Percentiles rank a stretch among this genome's conserved stretches.
Conservation (phyloP, 2,329 filamentous ascomycete species). For the Fusarium sp. region DNA sequence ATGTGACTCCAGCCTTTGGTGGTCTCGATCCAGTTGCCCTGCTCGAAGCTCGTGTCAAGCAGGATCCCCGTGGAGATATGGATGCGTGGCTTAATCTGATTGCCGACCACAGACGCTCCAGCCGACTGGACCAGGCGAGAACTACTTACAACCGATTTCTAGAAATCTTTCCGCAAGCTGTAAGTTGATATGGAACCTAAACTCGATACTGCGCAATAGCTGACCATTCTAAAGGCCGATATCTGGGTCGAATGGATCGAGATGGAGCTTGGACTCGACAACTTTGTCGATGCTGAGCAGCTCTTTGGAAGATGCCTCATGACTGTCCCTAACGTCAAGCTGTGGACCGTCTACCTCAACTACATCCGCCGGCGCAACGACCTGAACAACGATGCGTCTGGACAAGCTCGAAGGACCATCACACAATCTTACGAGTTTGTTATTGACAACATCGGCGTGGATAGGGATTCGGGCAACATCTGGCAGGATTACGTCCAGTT, state of each 20-base stretch:
- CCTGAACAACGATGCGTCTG: constrained; percentile 79
- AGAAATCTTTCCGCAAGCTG: constrained; percentile 87
- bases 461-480: constrained; percentile 88
- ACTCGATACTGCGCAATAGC: constrained; percentile 15
- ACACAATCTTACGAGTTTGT: constrained; percentile 93
- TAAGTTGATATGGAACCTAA: constrained; percentile 65
- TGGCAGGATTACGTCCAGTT: constrained; percentile 98
- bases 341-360: constrained; percentile 95
- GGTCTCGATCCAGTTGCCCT: constrained; percentile 78
- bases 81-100: constrained; percentile 93
- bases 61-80: constrained; percentile 92
- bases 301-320: constrained; percentile 87
- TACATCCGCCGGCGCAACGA: constrained; percentile 95
- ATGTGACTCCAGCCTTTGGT: constrained; percentile 54
- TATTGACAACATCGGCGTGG: constrained; percentile 87
- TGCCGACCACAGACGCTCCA: constrained; percentile 83
- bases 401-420: constrained; percentile 82
- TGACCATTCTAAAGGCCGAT: constrained; percentile 75
- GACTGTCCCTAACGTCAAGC: constrained; percentile 81
- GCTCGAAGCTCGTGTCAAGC: constrained; percentile 89
- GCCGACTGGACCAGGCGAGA: constrained; percentile 84
- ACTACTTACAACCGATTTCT: constrained; percentile 88
- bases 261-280: constrained; percentile 89
- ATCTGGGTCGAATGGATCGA: constrained; percentile 90
- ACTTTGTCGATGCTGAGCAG: constrained; percentile 82